Evolutionary conservation across 106 monocot species (phyloP), one percentile per base, ranked within the genome.

Genomic region (Xerophyta viscosa): DNA sequence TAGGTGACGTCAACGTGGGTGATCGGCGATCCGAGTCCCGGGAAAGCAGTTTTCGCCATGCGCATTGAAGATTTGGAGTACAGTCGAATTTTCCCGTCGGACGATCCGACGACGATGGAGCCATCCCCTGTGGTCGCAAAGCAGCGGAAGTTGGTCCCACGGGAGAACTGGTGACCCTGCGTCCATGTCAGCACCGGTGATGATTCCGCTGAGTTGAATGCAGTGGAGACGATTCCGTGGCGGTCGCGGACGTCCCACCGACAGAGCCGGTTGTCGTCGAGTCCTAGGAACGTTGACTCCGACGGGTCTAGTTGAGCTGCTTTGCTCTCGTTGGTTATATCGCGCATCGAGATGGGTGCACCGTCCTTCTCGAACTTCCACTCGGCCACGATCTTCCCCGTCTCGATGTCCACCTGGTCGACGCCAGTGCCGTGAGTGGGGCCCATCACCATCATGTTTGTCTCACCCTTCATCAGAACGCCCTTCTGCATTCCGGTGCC

Each of bases 41-140:
- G 91, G 91, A 91, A 91, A 2, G 81, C 78, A 14, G 91, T 91
- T 66, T 91, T 91, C n/a, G 86, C 86, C 91, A 86, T 86, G 52
- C 91, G 86, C 91, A 91, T 86, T 1, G 91, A 91, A 41, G 66
- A 82, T 46, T 77, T 82, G 0, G 86, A 91, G 47, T 91, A 91
- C 52, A 91, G 50, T 25, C 86, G 60, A 30, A 91, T 86, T 63
- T 86, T 91, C 91, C 91, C 91, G 73, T 86, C 86, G 11, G 82
- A 24, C 12, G 91, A 91, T 3, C 91, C 91, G 19, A 91, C 86
- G 8, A 86, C 86, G 27, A 91, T 81, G 0, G 91, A 91, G 0
- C 91, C 91, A 44, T 91, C 91, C 3, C 91, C 86, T 0, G 86
- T 86, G 1, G 78, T 76, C 17, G 91, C 86, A 56, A 91, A 91